Percentiles rank a stretch among this genome's conserved stretches.
These are phyloP conservation scores for Hygrocybe coccinea DNA, from an alignment of 768 basidiomycete species.

Conservation along the genomic window DNA sequence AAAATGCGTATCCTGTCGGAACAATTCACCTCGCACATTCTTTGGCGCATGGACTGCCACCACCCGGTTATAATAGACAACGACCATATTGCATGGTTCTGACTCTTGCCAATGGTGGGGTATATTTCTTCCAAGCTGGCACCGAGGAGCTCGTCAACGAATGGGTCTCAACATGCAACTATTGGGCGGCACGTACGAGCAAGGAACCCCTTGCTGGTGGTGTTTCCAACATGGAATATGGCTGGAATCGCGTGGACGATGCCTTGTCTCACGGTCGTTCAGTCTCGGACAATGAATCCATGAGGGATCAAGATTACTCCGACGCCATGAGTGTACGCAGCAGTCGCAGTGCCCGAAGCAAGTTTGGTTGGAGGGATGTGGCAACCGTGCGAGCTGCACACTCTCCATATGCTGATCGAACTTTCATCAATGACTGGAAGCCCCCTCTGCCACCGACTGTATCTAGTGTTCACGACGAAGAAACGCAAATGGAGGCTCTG, in stretches of 20 bases:
- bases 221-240: conserved; percentile 99
- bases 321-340: conserved; percentile 74
- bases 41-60: conserved; percentile 78
- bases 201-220: conserved; percentile 95
- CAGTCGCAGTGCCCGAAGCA: conserved; percentile 67
- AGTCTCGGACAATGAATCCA: conserved; percentile 52
- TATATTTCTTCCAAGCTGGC: conserved; percentile 98
- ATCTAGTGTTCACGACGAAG: conserved; percentile 84
- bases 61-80: conserved; percentile 86
- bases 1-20: conserved; percentile 85
- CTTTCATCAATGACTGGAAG: conserved; percentile 90
- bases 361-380: conserved; percentile 65
- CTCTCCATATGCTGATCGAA: conserved; percentile 75
- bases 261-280: conserved; percentile 46
- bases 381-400: conserved; percentile 59
- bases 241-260: conserved; percentile 82
- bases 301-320: conserved; percentile 44
- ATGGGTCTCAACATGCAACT: conserved; percentile 99
- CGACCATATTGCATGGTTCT: conserved; percentile 95
- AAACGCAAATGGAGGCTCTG: conserved; percentile 85
- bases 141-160: conserved; percentile 98
- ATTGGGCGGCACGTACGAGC: conserved; percentile 94
- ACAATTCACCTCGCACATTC: conserved; percentile 81
- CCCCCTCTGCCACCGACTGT: conserved; percentile 80
- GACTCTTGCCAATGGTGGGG: conserved; percentile 79